Evolutionary conservation across 108 stramenopile species (phyloP), one percentile per base, ranked within the genome.

Genomic region (Aureococcus anophagefferens): DNA sequence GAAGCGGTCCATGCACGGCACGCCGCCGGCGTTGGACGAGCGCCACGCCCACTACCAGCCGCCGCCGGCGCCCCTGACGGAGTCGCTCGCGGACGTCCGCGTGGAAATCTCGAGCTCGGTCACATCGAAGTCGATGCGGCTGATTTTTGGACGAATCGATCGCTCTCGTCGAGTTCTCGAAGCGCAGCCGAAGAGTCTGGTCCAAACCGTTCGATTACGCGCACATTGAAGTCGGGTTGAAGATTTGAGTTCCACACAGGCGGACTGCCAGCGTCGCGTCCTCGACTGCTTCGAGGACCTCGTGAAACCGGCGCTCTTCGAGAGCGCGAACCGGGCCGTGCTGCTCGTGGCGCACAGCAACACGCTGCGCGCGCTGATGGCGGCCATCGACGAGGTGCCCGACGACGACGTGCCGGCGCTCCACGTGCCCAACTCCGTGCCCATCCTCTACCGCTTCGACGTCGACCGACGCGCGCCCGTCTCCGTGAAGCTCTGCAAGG

Each of bases 341-440:
- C 59, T 85, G 36, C 36, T 87, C 25, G 76, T 74, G 35, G 87
- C 84, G 21, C 87, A 87, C 80, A 69, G 81, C 65, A 87, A 84
- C 65, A 66, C 72, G 35, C 37, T 84, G 18, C 64, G 85, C n/a
- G 71, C 79, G 11, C 72, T 87, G n/a, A 73, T 85, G 7, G 80
- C 75, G 32, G 77, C 85, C 76, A 46, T 87, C 46, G 87, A 87
- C 33, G 73, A 79, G 29, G 35, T 87, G 18, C 66, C 72, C 4
- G 67, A 66, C 40, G 81, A 81, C 46, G 74, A 83, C 45, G 79
- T 88, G 51, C 70, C 68, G 17, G 64, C 80, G 62, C 75, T 88
- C 63, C 78, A 85, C 64, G 68, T 88, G 46, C 85, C 87, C 0
- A 85, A 85, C 32, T 73, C 73, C 31, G 83, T 85, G 0, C 86